These are phyloP conservation scores for Clavariopsis aquatica DNA, from an alignment of 495 filamentous ascomycete species.

Conservation along the genomic window DNA sequence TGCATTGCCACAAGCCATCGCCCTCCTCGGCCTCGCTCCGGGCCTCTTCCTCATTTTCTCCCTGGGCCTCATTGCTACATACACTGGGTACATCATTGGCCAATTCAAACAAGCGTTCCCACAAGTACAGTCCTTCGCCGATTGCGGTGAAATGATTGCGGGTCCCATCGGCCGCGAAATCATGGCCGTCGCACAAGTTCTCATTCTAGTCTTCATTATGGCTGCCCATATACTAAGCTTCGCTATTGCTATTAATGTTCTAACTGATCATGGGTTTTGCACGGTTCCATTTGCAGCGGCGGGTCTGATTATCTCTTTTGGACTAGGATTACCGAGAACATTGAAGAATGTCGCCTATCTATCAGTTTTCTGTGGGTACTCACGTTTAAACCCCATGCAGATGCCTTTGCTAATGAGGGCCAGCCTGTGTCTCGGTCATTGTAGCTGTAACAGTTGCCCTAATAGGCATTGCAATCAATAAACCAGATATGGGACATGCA, in stretches of 20 bases:
- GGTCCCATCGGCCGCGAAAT: slow-evolving; percentile 66
- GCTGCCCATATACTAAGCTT: slow-evolving; percentile 75
- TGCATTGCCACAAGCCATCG: slow-evolving; percentile 38
- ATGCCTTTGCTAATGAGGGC: slow-evolving; percentile 39
- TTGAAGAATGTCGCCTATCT: slow-evolving; percentile 60
- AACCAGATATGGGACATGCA: slow-evolving; percentile 37
- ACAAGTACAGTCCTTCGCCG: slow-evolving; percentile 70
- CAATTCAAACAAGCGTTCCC: slow-evolving; percentile 75
- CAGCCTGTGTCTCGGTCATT: slow-evolving; percentile 66
- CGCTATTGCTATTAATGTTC: slow-evolving; percentile 66
- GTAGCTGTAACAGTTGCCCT: slow-evolving; percentile 67
- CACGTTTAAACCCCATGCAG: slow-evolving; percentile 25
- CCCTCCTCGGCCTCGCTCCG: slow-evolving; percentile 42
- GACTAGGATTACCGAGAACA: slow-evolving; percentile 65
- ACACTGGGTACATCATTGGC: slow-evolving; percentile 75
- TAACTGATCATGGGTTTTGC: slow-evolving; percentile 65
- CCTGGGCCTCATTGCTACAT: slow-evolving; percentile 68
- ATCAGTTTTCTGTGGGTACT: slow-evolving; percentile 60
- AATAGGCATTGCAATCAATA: slow-evolving; percentile 48
- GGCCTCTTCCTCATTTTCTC: slow-evolving; percentile 59
- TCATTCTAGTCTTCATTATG: slow-evolving; percentile 76
- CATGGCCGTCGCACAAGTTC: slow-evolving; percentile 60
- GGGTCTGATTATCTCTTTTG: slow-evolving; percentile 62
- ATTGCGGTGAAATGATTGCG: slow-evolving; percentile 67
- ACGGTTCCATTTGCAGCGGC: slow-evolving; percentile 67